These are phyloP conservation scores for Neoarthrinium moseri DNA, from an alignment of 2,329 filamentous ascomycete genomes.

Conservation along the genomic window DNA sequence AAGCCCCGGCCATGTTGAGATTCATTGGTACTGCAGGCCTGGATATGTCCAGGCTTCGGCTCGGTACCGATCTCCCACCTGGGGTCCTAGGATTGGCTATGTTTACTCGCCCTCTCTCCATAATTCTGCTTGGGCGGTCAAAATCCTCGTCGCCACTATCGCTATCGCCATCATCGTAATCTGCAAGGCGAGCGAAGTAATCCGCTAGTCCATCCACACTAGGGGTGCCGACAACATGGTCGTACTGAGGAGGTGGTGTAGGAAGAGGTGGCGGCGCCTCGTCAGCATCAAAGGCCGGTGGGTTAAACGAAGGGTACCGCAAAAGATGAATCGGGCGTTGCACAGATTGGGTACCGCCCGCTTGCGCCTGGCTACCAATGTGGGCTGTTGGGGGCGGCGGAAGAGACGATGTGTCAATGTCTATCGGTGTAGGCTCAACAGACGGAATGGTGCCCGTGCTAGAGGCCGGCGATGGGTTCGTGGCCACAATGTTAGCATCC, in stretches of 20 bases:
- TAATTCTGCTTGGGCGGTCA: constrained; percentile 37
- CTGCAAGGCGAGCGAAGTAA: constrained; percentile 79
- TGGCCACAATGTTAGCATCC: constrained; percentile 42
- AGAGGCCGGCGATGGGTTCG: constrained; percentile 68
- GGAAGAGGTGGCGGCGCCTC: constrained; percentile 65
- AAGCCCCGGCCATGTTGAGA: constrained; percentile 24
- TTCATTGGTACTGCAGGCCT: constrained; percentile 34
- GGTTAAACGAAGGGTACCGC: constrained; percentile 81
- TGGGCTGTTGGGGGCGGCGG: constrained; percentile 58
- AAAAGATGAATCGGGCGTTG: constrained; percentile 75
- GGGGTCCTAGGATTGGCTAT: constrained; percentile 57
- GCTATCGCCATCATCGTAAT: constrained; percentile 56
- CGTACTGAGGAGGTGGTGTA: constrained; percentile 84
- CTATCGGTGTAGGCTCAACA: constrained; percentile 29
- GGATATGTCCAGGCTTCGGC: constrained; percentile 55
- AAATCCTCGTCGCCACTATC: constrained; percentile 30
- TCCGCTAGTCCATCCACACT: constrained; percentile 73
- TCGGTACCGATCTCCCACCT: constrained; percentile 50
- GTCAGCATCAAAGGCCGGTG: constrained; percentile 82
- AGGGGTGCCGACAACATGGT: constrained; percentile 69
- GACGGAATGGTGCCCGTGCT: constrained; percentile 48
- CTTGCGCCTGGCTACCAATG: constrained; percentile 34
- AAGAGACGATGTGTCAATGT: constrained; percentile 27
- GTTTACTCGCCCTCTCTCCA: constrained; percentile 56
- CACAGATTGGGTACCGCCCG: constrained; percentile 20